Conservation (phyloP, 371 early-diverging fungal genomes). For the Choanephora cucurbitarum region DNA sequence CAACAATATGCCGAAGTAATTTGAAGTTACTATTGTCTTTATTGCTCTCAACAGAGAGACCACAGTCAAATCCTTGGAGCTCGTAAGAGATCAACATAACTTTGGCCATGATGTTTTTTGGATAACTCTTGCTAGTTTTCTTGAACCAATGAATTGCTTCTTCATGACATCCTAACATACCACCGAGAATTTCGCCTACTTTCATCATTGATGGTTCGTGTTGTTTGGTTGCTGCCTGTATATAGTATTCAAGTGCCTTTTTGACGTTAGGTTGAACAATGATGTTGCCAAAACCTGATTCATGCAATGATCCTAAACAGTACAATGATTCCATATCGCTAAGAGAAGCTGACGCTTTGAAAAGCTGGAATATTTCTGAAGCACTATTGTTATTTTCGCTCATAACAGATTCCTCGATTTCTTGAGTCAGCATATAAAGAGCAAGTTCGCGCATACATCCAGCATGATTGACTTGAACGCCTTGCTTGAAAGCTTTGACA, state of each 20-base stretch:
- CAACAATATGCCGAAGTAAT: neutral
- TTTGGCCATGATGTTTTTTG: slow-evolving; percentile 13
- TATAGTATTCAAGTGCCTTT: slow-evolving; percentile 11
- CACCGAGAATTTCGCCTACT: slow-evolving; percentile 13
- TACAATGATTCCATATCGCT: slow-evolving; percentile 18
- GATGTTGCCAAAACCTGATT: slow-evolving; percentile 12
- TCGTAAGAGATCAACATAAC: slow-evolving; percentile 18
- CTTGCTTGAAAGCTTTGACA: slow-evolving; percentile 10
- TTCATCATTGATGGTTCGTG: slow-evolving; percentile 17
- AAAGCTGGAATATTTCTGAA: slow-evolving; percentile 4
- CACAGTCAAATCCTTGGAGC: slow-evolving; percentile 6
- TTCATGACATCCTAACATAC: neutral
- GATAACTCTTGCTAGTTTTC: slow-evolving; percentile 2
- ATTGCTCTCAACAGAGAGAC: neutral
- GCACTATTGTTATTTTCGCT: neutral
- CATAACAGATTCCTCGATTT: slow-evolving; percentile 1
- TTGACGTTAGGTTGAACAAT: slow-evolving; percentile 3
- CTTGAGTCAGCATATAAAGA: slow-evolving; percentile 10
- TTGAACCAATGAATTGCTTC: slow-evolving; percentile 21
- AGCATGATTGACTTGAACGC: slow-evolving; percentile 13
- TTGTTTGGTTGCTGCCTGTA: slow-evolving; percentile 3
- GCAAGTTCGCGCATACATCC: slow-evolving; percentile 30
- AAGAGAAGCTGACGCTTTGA: slow-evolving; percentile 6
- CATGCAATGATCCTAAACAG: slow-evolving; percentile 12
- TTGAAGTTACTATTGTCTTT: neutral